Conservation (phyloP, 768 basidiomycete species). For the Rhodotorula kratochvilovae region DNA sequence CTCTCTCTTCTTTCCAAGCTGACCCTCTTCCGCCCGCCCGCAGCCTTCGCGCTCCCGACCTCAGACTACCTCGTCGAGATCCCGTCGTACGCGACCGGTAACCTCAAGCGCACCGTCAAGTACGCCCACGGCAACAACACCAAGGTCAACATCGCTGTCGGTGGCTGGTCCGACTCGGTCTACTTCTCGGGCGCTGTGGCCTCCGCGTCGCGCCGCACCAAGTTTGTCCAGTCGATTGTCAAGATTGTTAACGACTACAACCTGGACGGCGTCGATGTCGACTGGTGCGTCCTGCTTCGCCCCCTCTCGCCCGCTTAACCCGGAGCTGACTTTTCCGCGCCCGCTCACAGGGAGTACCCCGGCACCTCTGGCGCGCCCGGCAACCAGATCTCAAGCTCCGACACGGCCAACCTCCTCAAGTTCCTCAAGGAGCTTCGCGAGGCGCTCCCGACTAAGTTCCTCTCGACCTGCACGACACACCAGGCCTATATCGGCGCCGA, state of each 20-base stretch:
- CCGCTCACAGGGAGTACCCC: slow-evolving; percentile 81
- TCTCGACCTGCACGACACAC: slow-evolving; percentile 74
- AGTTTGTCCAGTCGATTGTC: slow-evolving; percentile 63
- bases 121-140: slow-evolving; percentile 61
- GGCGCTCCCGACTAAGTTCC: slow-evolving; percentile 57
- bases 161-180: slow-evolving; percentile 82
- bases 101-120: slow-evolving; percentile 62
- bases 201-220: slow-evolving; percentile 53
- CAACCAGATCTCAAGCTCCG: slow-evolving; percentile 58
- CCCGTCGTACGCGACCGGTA: slow-evolving; percentile 55
- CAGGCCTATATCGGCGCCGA: slow-evolving; percentile 63
- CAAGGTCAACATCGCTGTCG: slow-evolving; percentile 75
- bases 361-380: slow-evolving; percentile 59
- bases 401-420: slow-evolving; percentile 68
- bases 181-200: slow-evolving; percentile 73
- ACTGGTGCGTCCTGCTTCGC: slow-evolving; percentile 37
- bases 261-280: slow-evolving; percentile 84
- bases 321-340: not conserved
- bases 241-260: slow-evolving; percentile 56
- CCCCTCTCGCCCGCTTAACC: slow-evolving; percentile 5
- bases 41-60: slow-evolving; percentile 77
- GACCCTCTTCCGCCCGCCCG: not conserved
- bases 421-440: slow-evolving; percentile 66
- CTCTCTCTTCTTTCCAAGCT: not conserved
- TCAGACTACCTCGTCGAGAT: slow-evolving; percentile 56